phyloP scores from a whole-genome alignment of 2,329 filamentous ascomycete species.

The Sporothrix globosa region DNA sequence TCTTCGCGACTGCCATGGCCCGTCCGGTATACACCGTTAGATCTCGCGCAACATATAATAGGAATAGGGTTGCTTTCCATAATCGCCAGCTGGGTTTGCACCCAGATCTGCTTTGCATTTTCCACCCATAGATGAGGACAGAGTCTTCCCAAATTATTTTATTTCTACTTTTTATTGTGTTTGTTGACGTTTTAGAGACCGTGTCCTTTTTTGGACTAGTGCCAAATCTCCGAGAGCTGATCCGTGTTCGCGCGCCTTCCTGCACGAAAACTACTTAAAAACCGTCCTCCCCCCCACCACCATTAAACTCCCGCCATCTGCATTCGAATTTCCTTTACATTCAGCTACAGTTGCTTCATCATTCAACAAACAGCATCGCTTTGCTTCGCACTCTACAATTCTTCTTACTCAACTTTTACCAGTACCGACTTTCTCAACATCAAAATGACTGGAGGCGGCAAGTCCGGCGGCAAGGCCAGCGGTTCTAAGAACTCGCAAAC shows the following conservation, averaged over 20 bases:
- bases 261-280: slow-evolving; percentile 62
- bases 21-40: neutral
- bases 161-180: no score
- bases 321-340: slow-evolving; percentile 48
- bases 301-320: slow-evolving; percentile 43
- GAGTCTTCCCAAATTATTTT: no score
- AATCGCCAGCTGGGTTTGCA: neutral
- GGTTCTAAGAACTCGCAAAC: slow-evolving; percentile 99
- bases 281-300: slow-evolving; percentile 51
- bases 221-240: slow-evolving; percentile 46
- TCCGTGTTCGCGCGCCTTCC: slow-evolving; percentile 53
- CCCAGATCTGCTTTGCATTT: neutral
- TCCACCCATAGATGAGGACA: neutral
- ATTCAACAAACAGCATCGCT: slow-evolving; percentile 40
- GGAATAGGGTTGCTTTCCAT: neutral
- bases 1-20: neutral
- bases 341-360: slow-evolving; percentile 41
- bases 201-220: slow-evolving; percentile 43
- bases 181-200: slow-evolving; percentile 25
- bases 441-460: slow-evolving; percentile 99
- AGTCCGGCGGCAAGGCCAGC: slow-evolving; percentile 99
- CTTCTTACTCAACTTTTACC: slow-evolving; percentile 38
- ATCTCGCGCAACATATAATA: neutral
- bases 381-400: slow-evolving; percentile 36
- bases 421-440: slow-evolving; percentile 45